Evolutionary conservation across 257 asterid genomes (phyloP), one percentile per base, ranked within the genome.

Genomic region (Rauvolfia tetraphylla): DNA sequence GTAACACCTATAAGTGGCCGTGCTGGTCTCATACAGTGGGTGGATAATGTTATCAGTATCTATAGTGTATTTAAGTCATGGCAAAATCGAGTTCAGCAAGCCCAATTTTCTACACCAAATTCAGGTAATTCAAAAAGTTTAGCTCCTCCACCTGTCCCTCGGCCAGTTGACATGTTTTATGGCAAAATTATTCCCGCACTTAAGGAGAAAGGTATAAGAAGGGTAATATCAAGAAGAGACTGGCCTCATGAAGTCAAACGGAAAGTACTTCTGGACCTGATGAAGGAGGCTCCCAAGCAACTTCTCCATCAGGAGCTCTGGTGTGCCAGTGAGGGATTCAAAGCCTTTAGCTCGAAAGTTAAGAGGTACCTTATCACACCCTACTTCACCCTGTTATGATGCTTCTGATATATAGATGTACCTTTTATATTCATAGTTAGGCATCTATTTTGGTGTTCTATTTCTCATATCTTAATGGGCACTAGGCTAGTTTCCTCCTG

Each of bases 11-110:
- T 95, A 81, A 93, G 99, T 80, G 97, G 97, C 53, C 93, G 96
- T 78, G 99, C 99, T 89, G 99, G 99, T 79, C 87, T 95, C 84
- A 95, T 95, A 81, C 99, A 90, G 89, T 95, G 99, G 99, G 99
- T 95, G 67, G 97, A 92, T 84, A 91, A 90, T 70, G 93, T 93
- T 76, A 86, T 81, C 78, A 95, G 99, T 84, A 91, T 95, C 63
- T 95, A 95, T 81, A 91, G 96, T 73, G 94, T 93, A 74, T 95
- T 91, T 83, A 95, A 95, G 86, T 88, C 99, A 68, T 92, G 99
- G 99, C 99, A 95, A 88, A 90, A 86, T 74, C 88, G 97, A 76
- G 84, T 82, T 75, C 97, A 90, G 89, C 86, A 87, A 62, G 92
- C 93, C 53, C 90, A 92, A 86, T 85, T 87, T 78, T 87, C 96